Evolutionary conservation across 116 monocot genomes (phyloP).

Genomic region (Papilionanthe hybrid): DNA sequence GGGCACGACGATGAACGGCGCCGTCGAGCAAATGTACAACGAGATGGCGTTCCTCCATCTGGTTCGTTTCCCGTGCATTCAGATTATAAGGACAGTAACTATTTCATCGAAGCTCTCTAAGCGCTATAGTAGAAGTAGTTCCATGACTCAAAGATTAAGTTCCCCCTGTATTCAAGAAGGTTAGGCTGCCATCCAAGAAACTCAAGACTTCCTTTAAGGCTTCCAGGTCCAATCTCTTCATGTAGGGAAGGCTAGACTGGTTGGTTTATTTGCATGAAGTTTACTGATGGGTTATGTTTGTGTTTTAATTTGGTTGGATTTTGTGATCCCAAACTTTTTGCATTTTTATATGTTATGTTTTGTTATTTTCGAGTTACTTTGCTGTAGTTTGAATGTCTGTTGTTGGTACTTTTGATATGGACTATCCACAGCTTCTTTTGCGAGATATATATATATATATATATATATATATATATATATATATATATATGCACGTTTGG

Average conservation of each 20-base stretch:
- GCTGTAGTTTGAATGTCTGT: background rate
- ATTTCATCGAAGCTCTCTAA: constrained; percentile 70
- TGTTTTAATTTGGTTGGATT: too few species aligned
- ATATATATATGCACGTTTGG: too few species aligned
- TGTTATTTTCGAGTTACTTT: background rate
- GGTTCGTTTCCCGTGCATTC: too few species aligned
- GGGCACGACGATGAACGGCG: too few species aligned
- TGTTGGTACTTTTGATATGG: background rate
- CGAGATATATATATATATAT: too few species aligned
- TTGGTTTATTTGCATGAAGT: too few species aligned
- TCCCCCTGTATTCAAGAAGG: constrained; percentile 64
- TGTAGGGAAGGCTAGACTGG: constrained; percentile 32
- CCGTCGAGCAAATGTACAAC: too few species aligned
- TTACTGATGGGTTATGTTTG: background rate
- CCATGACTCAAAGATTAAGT: constrained; percentile 70
- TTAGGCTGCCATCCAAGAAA: constrained; percentile 63
- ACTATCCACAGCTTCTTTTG: background rate
- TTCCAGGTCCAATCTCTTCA: constrained; percentile 63
- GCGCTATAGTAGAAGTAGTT: constrained; percentile 71
- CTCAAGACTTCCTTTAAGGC: constrained; percentile 82
- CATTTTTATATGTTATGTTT: background rate
- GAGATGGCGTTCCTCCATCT: too few species aligned
- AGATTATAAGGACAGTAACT: too few species aligned
- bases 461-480: too few species aligned
- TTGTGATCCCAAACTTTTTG: too few species aligned